These are phyloP conservation scores for Biscutella laevigata DNA, from an alignment of 441 rosid species.

Conservation along the genomic window DNA sequence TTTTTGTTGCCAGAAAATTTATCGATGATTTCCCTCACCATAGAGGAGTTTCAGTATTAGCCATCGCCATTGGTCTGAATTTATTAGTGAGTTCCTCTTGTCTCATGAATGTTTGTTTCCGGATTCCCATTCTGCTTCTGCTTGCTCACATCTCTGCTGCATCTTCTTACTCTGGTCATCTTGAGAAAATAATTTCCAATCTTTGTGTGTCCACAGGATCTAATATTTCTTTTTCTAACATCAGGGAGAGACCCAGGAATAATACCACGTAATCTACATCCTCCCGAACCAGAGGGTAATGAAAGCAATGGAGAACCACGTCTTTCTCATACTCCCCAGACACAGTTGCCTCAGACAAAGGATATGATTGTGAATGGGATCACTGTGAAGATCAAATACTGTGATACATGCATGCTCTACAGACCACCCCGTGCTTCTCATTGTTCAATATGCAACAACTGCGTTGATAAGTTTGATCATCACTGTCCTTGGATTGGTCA, in stretches of 20 bases:
- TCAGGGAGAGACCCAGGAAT: slow-evolving; percentile 99
- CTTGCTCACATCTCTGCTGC: neutral
- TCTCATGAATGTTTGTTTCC: neutral
- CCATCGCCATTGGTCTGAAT: slow-evolving; percentile 42
- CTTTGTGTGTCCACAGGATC: slow-evolving; percentile 42
- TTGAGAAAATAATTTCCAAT: neutral
- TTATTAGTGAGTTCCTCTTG: slow-evolving; percentile 48
- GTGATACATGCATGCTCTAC: slow-evolving; percentile 90
- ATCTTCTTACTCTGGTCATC: neutral
- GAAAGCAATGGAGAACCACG: slow-evolving; percentile 45
- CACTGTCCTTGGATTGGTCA: slow-evolving; percentile 99
- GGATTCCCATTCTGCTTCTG: neutral
- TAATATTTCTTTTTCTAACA: slow-evolving; percentile 68
- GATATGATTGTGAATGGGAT: slow-evolving; percentile 78
- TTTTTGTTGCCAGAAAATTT: slow-evolving; percentile 60
- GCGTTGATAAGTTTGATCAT: slow-evolving; percentile 86
- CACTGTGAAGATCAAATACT: slow-evolving; percentile 69
- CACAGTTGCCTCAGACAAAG: slow-evolving; percentile 64
- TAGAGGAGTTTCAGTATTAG: slow-evolving; percentile 57
- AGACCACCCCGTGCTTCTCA: slow-evolving; percentile 90
- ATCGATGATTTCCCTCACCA: slow-evolving; percentile 57
- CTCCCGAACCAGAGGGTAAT: slow-evolving; percentile 72
- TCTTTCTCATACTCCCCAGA: slow-evolving; percentile 53
- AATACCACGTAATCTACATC: slow-evolving; percentile 68
- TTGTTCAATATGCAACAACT: no score